Evolutionary conservation across 495 filamentous ascomycete genomes (phyloP).

Genomic region (Aspergillus hancockii): DNA sequence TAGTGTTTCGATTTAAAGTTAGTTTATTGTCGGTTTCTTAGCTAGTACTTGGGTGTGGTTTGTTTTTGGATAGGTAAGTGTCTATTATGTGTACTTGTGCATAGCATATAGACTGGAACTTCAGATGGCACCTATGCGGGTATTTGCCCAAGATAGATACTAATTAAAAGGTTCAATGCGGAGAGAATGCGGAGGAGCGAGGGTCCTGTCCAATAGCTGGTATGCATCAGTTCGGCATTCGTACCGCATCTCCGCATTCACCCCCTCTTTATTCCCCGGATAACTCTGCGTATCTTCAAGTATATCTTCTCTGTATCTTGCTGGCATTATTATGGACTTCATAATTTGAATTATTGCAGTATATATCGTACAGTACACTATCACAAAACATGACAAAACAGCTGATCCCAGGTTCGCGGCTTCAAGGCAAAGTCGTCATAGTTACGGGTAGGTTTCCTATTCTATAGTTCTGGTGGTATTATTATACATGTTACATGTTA

Average conservation of each 20-base stretch:
- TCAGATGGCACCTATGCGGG: too few relatives aligned
- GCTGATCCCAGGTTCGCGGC: slow-evolving; percentile 27
- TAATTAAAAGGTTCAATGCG: too few relatives aligned
- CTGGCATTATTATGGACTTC: neutral
- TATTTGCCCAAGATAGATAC: too few relatives aligned
- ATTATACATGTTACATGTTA: slow-evolving; percentile 30
- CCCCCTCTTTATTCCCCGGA: neutral
- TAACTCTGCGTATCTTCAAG: neutral
- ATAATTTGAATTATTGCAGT: neutral
- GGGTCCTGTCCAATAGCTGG: neutral
- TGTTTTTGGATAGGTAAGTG: too few relatives aligned
- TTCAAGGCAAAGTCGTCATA: slow-evolving; percentile 90
- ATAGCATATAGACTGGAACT: too few relatives aligned
- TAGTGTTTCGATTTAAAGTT: too few relatives aligned
- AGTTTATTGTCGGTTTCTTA: too few relatives aligned
- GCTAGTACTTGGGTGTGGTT: too few relatives aligned
- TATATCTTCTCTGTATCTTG: neutral
- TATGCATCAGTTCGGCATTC: neutral
- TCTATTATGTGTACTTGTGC: too few relatives aligned
- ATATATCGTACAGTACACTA: neutral
- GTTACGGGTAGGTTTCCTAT: slow-evolving; percentile 66
- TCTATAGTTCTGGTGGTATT: neutral
- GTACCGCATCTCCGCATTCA: neutral
- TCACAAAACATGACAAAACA: slow-evolving; percentile 17
- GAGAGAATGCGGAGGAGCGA: neutral